A percentile compares a stretch with the other conserved stretches of the same genome.
These are phyloP conservation scores for Schwanniomyces etchellsii DNA, from an alignment of 1,139 yeast species.

Conservation along the genomic window DNA sequence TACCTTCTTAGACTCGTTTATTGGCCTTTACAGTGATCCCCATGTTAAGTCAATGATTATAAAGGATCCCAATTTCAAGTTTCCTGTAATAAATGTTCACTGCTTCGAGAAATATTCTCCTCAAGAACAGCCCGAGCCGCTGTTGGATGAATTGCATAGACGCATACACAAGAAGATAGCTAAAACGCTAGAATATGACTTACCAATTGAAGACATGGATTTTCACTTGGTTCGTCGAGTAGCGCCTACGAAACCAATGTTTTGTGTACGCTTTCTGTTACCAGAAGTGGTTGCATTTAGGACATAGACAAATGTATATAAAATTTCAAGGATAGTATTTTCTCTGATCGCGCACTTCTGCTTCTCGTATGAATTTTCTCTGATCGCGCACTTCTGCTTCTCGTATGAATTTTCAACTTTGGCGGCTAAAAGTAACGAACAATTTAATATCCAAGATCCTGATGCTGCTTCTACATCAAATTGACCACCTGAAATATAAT, in stretches of 20 bases:
- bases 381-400: too few relatives aligned
- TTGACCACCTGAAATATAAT: conserved; percentile 18
- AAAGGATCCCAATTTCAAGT: conserved; percentile 37
- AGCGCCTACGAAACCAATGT: conserved; percentile 97
- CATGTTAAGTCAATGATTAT: conserved; percentile 28
- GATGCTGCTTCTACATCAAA: conserved; percentile 16
- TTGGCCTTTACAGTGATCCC: conserved; percentile 57
- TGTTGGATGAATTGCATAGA: conserved; percentile 54
- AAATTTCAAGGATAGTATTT: background rate
- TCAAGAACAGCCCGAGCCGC: conserved; percentile 60
- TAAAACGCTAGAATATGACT: conserved; percentile 43
- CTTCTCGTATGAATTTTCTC: too few relatives aligned
- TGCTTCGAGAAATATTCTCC: conserved; percentile 86
- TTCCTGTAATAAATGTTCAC: conserved; percentile 83
- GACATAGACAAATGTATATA: conserved; percentile 1
- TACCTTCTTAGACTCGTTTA: conserved; percentile 71
- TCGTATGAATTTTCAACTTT: too few relatives aligned
- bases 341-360: background rate
- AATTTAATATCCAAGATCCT: conserved; percentile 1
- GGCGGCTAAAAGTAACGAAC: conserved; percentile 1
- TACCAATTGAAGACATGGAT: conserved; percentile 40
- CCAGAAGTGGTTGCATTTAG: conserved; percentile 75
- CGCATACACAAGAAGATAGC: conserved; percentile 60
- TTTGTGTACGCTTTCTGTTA: conserved; percentile 72
- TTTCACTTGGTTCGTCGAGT: conserved; percentile 89